These are phyloP conservation scores for Leucoagaricus sp. DNA, from an alignment of 1,284 basidiomycete species.

Conservation along the genomic window DNA sequence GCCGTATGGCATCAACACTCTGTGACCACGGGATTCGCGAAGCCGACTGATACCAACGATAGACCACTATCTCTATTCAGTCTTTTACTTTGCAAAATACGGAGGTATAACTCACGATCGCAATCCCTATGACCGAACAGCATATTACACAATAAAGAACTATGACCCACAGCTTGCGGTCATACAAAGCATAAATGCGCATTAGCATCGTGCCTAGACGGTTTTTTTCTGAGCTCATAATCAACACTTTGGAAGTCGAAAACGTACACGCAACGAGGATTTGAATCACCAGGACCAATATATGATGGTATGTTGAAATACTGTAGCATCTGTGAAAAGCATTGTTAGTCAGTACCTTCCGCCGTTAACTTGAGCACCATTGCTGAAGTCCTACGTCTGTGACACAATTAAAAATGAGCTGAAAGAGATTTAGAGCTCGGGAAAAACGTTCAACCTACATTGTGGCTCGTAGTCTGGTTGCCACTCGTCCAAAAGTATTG, in stretches of 20 bases:
- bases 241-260: background rate
- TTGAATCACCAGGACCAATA: conserved; percentile 36
- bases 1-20: background rate
- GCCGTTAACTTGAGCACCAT: too few species aligned
- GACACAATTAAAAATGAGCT: background rate
- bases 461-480: conserved; percentile 20
- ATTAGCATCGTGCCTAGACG: conserved; percentile 40
- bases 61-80: conserved; percentile 1
- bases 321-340: conserved; percentile 25
- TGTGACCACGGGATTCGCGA: background rate
- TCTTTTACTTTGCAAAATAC: background rate
- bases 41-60: background rate
- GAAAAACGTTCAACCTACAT: conserved; percentile 18
- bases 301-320: conserved; percentile 35
- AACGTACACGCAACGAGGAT: conserved; percentile 35
- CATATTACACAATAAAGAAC: conserved; percentile 27
- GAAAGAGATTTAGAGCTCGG: background rate
- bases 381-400: too few species aligned
- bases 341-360: too few species aligned
- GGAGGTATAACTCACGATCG: conserved; percentile 17
- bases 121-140: conserved; percentile 22
- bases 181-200: conserved; percentile 45
- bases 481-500: conserved; percentile 31
- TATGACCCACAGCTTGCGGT: conserved; percentile 33
- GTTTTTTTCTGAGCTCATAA: background rate